phyloP scores from a whole-genome alignment of 2,329 filamentous ascomycete species.

The Aspergillus pseudoterreus region DNA sequence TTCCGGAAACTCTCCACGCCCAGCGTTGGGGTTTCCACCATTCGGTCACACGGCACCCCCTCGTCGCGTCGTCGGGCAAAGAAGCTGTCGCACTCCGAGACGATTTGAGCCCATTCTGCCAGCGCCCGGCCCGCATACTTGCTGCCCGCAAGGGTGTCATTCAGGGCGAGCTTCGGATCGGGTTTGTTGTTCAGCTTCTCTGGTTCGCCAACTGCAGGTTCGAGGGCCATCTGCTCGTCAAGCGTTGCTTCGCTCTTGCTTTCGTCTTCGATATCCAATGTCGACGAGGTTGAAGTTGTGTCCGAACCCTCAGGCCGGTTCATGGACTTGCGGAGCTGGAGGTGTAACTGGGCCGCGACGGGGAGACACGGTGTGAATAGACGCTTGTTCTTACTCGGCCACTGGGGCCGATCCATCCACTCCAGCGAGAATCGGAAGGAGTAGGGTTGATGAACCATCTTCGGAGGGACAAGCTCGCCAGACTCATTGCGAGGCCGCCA shows the following conservation, averaged over 20 bases:
- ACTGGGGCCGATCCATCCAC: conserved; percentile 54
- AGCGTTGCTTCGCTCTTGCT: conserved; percentile 4
- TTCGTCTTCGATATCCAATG: conserved; percentile 16
- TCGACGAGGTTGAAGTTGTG: conserved; percentile 18
- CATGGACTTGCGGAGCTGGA: conserved; percentile 42
- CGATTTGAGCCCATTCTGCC: conserved; percentile 61
- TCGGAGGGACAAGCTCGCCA: conserved; percentile 29
- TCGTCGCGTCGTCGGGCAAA: conserved; percentile 60
- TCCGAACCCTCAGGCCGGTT: conserved; percentile 22
- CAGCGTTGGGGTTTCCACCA: conserved; percentile 60
- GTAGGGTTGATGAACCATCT: conserved; percentile 51
- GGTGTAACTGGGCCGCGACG: conserved; percentile 50
- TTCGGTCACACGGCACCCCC: conserved; percentile 54
- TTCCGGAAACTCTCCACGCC: conserved; percentile 60
- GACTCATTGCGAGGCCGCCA: conserved; percentile 19
- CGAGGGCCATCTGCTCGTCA: conserved; percentile 8
- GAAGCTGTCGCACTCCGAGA: conserved; percentile 62
- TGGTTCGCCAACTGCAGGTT: background rate
- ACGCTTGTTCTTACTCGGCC: conserved; percentile 49
- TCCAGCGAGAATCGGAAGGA: conserved; percentile 69
- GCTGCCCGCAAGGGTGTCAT: conserved; percentile 38
- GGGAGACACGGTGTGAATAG: conserved; percentile 57
- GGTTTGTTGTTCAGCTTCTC: conserved; percentile 9
- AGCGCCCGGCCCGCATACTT: conserved; percentile 61
- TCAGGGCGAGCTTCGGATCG: conserved; percentile 14